Evolutionary conservation across 73 alveolate genomes (phyloP).

Genomic region (Paramecium biaurelia): DNA sequence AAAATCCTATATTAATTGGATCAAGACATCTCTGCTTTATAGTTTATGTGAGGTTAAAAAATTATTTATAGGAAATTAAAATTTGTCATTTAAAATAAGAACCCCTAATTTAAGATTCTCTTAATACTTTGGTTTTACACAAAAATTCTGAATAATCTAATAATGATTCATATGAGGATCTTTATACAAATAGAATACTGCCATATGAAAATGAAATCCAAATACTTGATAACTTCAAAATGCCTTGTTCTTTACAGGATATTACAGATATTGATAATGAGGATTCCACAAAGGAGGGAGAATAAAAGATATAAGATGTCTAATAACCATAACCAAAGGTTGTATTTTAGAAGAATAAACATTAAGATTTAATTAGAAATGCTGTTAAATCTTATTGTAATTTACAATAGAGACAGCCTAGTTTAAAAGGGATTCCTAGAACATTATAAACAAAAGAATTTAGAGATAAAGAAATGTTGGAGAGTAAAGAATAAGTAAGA

Average conservation of each 20-base stretch:
- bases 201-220: background rate
- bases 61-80: background rate
- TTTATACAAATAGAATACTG: background rate
- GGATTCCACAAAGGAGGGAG: background rate
- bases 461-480: background rate
- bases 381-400: background rate
- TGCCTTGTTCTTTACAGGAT: background rate
- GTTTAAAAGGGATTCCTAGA: background rate
- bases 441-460: background rate
- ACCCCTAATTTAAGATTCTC: background rate
- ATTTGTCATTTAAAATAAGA: background rate
- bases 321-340: background rate
- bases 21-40: background rate
- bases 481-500: background rate
- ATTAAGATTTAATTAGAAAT: background rate
- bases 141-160: background rate
- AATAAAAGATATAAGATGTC: background rate
- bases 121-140: background rate
- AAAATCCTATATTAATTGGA: background rate
- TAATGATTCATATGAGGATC: background rate
- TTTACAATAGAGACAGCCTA: background rate
- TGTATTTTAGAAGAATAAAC: background rate
- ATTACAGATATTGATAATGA: background rate
- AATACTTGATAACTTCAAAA: background rate
- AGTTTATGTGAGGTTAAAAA: background rate